Evolutionary conservation across 345 rosid genomes (phyloP).

Genomic region (Lepidium sativum): DNA sequence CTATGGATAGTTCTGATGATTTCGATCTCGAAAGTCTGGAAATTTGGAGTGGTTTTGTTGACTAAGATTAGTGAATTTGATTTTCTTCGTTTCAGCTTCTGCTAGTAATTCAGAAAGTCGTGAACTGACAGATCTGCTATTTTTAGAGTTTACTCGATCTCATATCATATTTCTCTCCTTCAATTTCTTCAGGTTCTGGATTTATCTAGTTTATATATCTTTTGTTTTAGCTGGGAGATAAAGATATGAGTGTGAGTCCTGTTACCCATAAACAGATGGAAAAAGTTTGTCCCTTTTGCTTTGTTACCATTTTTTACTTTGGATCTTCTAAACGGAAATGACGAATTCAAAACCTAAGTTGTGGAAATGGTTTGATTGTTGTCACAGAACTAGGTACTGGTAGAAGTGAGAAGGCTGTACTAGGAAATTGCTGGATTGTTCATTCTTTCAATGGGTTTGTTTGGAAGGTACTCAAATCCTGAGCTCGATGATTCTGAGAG

Average conservation of each 20-base stretch:
- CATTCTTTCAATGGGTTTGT: neutral
- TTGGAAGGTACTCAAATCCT: neutral
- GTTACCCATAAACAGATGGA: neutral
- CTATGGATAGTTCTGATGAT: neutral
- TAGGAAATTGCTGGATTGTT: neutral
- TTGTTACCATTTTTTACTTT: neutral
- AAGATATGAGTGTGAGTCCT: neutral
- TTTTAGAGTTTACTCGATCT: neutral
- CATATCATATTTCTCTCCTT: too few relatives aligned
- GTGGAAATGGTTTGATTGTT: neutral
- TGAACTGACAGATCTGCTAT: constrained; percentile 6
- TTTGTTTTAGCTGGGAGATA: neutral
- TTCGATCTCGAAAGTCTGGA: neutral
- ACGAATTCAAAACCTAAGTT: neutral
- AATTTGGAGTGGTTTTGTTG: neutral
- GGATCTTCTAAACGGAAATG: neutral
- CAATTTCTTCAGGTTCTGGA: neutral
- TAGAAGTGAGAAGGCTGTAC: neutral
- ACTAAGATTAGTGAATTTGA: neutral
- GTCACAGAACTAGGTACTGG: neutral
- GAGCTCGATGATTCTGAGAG: neutral
- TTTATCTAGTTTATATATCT: neutral
- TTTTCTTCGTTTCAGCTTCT: neutral
- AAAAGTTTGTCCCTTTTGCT: neutral
- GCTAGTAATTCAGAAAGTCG: neutral